Evolutionary conservation across 192 early-diverging fungal species (phyloP).

Genomic region (Podila epicladia): DNA sequence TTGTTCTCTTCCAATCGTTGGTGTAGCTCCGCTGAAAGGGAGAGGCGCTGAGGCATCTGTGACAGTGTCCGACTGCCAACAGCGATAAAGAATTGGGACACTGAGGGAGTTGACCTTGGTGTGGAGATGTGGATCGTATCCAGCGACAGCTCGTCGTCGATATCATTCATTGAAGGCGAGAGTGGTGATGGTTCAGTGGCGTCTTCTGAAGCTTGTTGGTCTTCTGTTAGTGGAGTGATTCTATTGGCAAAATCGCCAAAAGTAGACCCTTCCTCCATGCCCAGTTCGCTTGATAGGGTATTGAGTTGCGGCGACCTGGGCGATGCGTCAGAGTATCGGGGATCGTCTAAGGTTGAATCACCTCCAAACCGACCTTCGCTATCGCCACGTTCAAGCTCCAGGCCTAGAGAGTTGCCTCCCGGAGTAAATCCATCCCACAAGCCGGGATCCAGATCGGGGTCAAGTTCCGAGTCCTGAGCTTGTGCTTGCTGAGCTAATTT

Average conservation of each 20-base stretch:
- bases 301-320: not conserved
- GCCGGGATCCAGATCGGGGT: constrained; percentile 19
- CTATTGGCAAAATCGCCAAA: constrained; percentile 1
- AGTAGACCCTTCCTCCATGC: not conserved
- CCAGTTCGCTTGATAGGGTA: not conserved
- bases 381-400: constrained; percentile 12
- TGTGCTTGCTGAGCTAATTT: not conserved
- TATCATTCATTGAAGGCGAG: not conserved
- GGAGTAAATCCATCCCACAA: constrained; percentile 1
- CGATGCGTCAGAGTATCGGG: not conserved
- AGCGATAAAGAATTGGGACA: not conserved
- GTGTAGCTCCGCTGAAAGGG: constrained; percentile 42
- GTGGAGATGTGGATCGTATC: not conserved
- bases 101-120: not conserved
- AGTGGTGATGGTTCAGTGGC: too few species aligned
- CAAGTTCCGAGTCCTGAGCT: constrained; percentile 11
- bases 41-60: constrained; percentile 18
- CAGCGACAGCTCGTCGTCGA: not conserved
- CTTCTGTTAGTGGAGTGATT: not conserved
- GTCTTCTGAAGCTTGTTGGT: too few species aligned
- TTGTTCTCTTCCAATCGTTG: constrained; percentile 41
- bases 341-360: not conserved
- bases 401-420: constrained; percentile 5
- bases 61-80: not conserved
- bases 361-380: not conserved